Evolutionary conservation across 2,329 filamentous ascomycete genomes (phyloP).

Genomic region (Leptographium wingfieldii): DNA sequence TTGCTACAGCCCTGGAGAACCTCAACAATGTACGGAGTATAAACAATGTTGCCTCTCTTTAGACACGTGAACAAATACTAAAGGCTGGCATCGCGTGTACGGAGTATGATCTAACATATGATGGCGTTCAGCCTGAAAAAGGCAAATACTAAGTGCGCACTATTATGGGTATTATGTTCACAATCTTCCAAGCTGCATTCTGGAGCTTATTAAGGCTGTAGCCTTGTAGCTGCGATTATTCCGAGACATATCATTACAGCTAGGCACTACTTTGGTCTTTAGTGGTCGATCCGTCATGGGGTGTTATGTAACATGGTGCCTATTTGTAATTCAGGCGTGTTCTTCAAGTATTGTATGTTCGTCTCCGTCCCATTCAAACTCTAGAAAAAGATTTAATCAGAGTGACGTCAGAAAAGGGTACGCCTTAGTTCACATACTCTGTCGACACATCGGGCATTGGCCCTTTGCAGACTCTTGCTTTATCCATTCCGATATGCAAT

Average conservation of each 20-base stretch:
- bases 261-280: not conserved
- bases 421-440: conserved; percentile 46
- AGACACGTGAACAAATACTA: too few relatives aligned
- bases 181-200: too few relatives aligned
- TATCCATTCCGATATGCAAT: conserved; percentile 94
- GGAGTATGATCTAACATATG: too few relatives aligned
- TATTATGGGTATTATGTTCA: too few relatives aligned
- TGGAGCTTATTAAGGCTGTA: too few relatives aligned
- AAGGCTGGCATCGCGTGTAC: too few relatives aligned
- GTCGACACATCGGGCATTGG: conserved; percentile 94
- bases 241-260: not conserved
- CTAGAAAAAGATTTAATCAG: conserved; percentile 9
- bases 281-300: not conserved
- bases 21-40: too few relatives aligned
- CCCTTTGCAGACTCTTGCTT: conserved; percentile 88
- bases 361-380: conserved; percentile 20
- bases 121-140: too few relatives aligned
- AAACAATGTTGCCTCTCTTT: too few relatives aligned
- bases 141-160: too few relatives aligned
- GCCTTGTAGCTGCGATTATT: too few relatives aligned
- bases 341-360: conserved; percentile 11
- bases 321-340: not conserved
- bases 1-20: too few relatives aligned
- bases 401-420: not conserved
- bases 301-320: not conserved